Evolutionary conservation across 2,329 filamentous ascomycete genomes (phyloP).

Genomic region (Phialemoniopsis sp.): DNA sequence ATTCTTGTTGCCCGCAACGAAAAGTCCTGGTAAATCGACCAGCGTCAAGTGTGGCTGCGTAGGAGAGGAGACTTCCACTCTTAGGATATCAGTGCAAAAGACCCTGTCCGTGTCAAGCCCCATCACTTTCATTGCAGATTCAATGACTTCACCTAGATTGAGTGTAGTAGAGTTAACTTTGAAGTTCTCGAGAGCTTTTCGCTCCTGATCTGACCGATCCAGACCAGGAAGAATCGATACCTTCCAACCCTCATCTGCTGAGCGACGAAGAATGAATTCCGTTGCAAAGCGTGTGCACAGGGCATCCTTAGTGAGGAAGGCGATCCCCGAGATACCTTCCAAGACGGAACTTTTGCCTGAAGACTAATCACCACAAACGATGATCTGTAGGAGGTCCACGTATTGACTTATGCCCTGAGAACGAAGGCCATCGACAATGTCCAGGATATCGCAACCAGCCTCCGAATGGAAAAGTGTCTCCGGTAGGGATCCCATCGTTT

Average conservation of each 20-base stretch:
- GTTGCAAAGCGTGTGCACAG: conserved; percentile 62
- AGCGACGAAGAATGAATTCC: conserved; percentile 53
- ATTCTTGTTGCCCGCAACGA: conserved; percentile 39
- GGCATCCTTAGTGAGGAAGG: conserved; percentile 54
- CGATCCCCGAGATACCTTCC: conserved; percentile 58
- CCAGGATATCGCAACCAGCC: conserved; percentile 31
- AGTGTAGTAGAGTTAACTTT: too few species aligned
- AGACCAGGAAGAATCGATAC: conserved; percentile 30
- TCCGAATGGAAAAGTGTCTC: too few species aligned
- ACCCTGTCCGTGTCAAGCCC: conserved; percentile 34
- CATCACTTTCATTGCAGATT: conserved; percentile 41
- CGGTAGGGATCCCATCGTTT: too few species aligned
- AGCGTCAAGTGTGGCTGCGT: conserved; percentile 48
- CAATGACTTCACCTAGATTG: conserved; percentile 28
- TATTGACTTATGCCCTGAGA: conserved; percentile 28
- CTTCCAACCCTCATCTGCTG: conserved; percentile 21
- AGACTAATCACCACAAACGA: conserved; percentile 59
- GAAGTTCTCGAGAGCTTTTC: conserved; percentile 13
- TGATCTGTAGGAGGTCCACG: conserved; percentile 39
- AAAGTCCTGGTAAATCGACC: conserved; percentile 55
- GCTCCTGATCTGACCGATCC: conserved; percentile 17
- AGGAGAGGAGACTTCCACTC: conserved; percentile 43
- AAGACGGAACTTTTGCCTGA: conserved; percentile 63
- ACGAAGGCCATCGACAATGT: conserved; percentile 33
- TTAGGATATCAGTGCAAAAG: conserved; percentile 45